Evolutionary conservation across 441 rosid species (phyloP).

Genomic region (Oxalis stricta): DNA sequence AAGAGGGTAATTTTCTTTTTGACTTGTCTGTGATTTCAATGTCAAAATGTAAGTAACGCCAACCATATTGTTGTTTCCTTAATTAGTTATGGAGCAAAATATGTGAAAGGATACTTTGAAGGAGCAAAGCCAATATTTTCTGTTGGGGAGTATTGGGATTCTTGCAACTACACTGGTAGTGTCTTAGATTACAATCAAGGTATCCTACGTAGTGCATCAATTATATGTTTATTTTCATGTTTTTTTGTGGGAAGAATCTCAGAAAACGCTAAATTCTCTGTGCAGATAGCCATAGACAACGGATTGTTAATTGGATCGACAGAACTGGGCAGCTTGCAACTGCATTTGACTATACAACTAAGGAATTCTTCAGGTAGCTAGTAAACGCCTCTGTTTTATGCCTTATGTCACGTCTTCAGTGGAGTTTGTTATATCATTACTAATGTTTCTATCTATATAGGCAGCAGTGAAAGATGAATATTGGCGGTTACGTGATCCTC

Average conservation of each 20-base stretch:
- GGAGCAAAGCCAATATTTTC: constrained; percentile 70
- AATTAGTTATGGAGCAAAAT: constrained; percentile 58
- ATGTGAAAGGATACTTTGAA: constrained; percentile 77
- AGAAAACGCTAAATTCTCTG: constrained; percentile 7
- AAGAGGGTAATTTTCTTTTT: constrained; percentile 40
- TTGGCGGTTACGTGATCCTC: constrained; percentile 69
- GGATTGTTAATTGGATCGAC: constrained; percentile 77
- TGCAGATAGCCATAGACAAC: constrained; percentile 76
- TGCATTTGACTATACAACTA: constrained; percentile 93
- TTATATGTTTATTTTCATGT: too few relatives aligned
- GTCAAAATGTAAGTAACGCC: constrained; percentile 6
- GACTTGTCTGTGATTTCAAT: background rate
- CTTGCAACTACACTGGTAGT: constrained; percentile 57
- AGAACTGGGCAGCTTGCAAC: constrained; percentile 61
- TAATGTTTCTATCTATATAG: constrained; percentile 18
- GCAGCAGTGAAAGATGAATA: constrained; percentile 87
- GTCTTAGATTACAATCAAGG: constrained; percentile 81
- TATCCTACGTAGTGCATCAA: constrained; percentile 8
- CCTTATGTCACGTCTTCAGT: background rate
- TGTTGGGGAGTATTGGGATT: constrained; percentile 92
- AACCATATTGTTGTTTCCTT: too few relatives aligned
- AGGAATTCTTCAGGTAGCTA: constrained; percentile 90
- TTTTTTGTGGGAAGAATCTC: too few relatives aligned
- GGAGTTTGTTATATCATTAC: background rate
- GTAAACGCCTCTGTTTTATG: too few relatives aligned